A percentile compares a stretch with the other conserved stretches of the same genome.
These are phyloP conservation scores for Aspergillus nanangensis DNA, from an alignment of 495 filamentous ascomycete species.

Conservation along the genomic window DNA sequence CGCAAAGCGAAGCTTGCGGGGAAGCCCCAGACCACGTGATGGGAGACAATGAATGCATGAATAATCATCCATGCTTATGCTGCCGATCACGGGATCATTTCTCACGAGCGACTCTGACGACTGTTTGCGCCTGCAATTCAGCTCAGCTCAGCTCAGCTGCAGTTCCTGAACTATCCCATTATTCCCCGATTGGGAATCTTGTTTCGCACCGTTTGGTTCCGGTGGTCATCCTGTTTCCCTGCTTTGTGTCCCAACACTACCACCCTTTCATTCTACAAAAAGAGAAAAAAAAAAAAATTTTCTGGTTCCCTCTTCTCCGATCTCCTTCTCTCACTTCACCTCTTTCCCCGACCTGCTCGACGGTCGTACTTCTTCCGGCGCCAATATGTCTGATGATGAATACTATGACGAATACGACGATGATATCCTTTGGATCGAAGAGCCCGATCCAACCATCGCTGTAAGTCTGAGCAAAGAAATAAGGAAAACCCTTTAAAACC, in stretches of 20 bases:
- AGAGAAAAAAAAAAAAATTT: no score
- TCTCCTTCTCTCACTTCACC: not conserved
- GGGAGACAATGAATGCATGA: no score
- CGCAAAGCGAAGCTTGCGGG: slow-evolving; percentile 44
- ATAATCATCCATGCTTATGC: no score
- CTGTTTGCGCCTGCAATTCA: no score
- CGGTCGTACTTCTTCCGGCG: no score
- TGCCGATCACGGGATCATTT: no score
- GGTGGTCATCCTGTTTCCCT: not conserved
- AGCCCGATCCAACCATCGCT: slow-evolving; percentile 35
- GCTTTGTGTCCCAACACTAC: not conserved
- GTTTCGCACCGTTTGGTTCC: no score
- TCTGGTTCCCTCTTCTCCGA: not conserved
- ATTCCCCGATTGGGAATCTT: not conserved
- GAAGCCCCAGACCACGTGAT: slow-evolving; percentile 16
- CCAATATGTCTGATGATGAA: slow-evolving; percentile 46
- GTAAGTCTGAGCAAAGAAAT: slow-evolving; percentile 22
- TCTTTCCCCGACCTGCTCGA: no score
- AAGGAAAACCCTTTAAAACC: no score
- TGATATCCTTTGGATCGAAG: slow-evolving; percentile 38
- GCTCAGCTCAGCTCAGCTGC: no score
- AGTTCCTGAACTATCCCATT: slow-evolving; percentile 5
- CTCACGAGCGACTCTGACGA: no score
- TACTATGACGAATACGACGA: slow-evolving; percentile 44
- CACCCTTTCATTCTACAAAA: no score